Evolutionary conservation across 495 filamentous ascomycete species (phyloP), one percentile per base, ranked within the genome.

Genomic region (Penicillium lividum): DNA sequence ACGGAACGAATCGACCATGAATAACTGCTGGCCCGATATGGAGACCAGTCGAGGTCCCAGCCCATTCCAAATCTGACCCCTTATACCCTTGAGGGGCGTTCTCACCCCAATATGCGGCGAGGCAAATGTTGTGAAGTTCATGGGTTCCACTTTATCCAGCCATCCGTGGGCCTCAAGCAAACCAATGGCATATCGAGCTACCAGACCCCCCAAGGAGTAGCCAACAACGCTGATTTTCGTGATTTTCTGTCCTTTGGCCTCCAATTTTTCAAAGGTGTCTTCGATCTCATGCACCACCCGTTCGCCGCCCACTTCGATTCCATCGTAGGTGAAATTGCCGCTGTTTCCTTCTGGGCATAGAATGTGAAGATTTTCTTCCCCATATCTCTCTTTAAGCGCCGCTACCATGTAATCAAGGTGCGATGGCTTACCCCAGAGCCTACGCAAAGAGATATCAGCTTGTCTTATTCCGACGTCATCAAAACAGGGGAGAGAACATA

Each of bases 111-210:
- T 83, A 73, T 97, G 93, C 18, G 94, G 93, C 15, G 87, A 86
- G 27, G 89, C 93, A 72, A 98, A 97, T 1, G 92, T 95, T 3
- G 90, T 90, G 68, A 97, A 97, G 74, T 97, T 97, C 70, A 95
- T 82, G 16, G 94, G 92, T 66, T 90, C 77, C 16, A 97, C 73
- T 54, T 82, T 81, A 34, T 94, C 86, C 46, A 98, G 85, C 61
- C 86, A 85, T 10, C 91, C 91, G 57, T 86, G 88, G 40, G 88
- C 86, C 65, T 89, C 85, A 3, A 98, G 79, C 61, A 98, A 71
- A 3, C 93, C 94, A 54, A 97, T 82, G 3, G 89, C 88, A 79
- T 97, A 98, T 61, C 93, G 79, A 13, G 90, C 86, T 34, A 98
- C 86, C 3, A 98, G 79, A 1, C 93, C 92, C 51, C 93, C 93